Percentiles rank a stretch among this genome's conserved stretches.
phyloP scores from a whole-genome alignment of 202 grass and related monocot genomes.

The Hordeum pubiflorum region DNA sequence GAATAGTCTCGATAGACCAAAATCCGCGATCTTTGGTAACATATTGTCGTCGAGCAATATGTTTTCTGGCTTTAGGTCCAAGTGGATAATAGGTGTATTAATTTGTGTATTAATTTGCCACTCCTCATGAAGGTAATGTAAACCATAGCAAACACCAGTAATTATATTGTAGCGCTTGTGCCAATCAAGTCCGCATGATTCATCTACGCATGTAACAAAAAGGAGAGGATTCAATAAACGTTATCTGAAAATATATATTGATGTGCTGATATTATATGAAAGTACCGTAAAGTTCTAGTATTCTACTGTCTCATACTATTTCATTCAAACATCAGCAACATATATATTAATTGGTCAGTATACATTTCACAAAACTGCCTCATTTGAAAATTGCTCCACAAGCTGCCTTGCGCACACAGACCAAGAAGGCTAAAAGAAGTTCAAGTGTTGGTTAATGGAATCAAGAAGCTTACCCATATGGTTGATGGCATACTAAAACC shows the following conservation, averaged over 20 bases:
- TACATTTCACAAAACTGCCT: neutral
- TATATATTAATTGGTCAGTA: neutral
- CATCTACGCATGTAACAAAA: neutral
- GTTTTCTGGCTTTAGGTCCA: neutral
- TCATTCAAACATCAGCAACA: too few species aligned
- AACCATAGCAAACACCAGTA: neutral
- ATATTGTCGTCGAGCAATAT: neutral
- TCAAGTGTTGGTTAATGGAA: too few species aligned
- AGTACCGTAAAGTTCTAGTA: neutral
- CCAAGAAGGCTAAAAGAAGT: neutral
- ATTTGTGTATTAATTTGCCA: neutral
- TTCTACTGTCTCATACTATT: too few species aligned
- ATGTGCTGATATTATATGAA: neutral
- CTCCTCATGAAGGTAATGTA: neutral
- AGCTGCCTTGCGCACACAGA: neutral
- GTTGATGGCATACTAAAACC: too few species aligned
- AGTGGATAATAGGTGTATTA: neutral
- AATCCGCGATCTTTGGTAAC: neutral
- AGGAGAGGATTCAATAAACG: neutral
- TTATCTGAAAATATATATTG: neutral
- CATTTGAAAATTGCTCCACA: neutral
- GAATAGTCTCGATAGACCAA: neutral
- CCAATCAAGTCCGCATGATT: neutral
- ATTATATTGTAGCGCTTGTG: neutral
- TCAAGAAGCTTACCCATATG: too few species aligned